Base-by-base conservation (phyloP, 2,329 filamentous ascomycete genomes). In the Escovopsis sp. region DNA sequence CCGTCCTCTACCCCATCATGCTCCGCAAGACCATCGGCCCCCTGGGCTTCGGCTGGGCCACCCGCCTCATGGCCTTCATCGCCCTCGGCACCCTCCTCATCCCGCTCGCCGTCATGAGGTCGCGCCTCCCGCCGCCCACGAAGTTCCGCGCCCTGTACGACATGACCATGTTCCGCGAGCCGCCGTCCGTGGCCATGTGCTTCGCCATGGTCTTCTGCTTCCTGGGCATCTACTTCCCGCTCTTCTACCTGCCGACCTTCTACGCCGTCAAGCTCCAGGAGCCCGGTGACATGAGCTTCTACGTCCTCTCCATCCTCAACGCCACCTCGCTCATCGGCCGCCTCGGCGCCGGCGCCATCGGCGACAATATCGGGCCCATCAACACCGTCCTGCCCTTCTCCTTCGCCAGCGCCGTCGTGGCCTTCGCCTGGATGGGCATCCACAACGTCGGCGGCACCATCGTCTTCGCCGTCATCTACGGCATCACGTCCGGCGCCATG, bases 291-390 rank as follows among this genome's bases (percentile, higher is more conserved):
- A 12, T 32, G 26, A 11, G n/a, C n/a, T 66, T 66, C 49, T 67
- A 69, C 48, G 51, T 67, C 5, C 57, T 65, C 1, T 55, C 69
- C 4, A 62, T 71, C 39, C 59, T 70, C 39, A 71, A 71, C 49
- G 68, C 60, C 3, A 61, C 64, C 1, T 67, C 65, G 1, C 55
- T 68, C 4, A 56, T 68, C 18, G 69, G 69, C 0, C 63, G 69
- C 11, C 52, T 70, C 1, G 47, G 67, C 1, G 68, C 66, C 4
- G 63, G 60, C 43, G 50, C 51, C 10, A 38, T 64, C 0, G 54
- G 57, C 5, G 64, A 65, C 45, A 15, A 46, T 1, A 52, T 57
- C 12, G 64, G 63, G 3, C 52, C 55, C 3, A 47, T 64, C 33
- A 65, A 65, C 42, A 56, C 61, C 33, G 56, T 60, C 15, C 43